Evolutionary conservation across 2,329 filamentous ascomycete genomes (phyloP).

Genomic region (Xylariales sp.): DNA sequence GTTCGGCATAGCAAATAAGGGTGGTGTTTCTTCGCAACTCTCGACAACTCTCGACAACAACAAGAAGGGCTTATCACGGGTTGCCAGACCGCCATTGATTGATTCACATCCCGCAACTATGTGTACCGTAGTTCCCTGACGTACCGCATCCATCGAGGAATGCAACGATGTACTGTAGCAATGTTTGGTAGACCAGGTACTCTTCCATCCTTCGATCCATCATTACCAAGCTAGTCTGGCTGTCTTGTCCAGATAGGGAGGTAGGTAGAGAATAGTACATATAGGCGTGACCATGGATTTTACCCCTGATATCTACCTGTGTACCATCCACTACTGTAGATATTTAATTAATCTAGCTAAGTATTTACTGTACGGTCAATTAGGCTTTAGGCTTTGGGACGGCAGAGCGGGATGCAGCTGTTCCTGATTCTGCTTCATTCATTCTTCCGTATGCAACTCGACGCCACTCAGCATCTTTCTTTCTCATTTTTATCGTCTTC

Average conservation of each 20-base stretch:
- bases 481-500: neutral
- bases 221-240: constrained; percentile 3
- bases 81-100: neutral
- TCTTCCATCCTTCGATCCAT: neutral
- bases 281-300: constrained; percentile 21
- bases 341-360: neutral
- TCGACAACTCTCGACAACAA: too few relatives aligned
- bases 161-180: constrained; percentile 1
- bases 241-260: constrained; percentile 8
- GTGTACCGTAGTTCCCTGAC: neutral
- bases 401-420: constrained; percentile 25
- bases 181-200: neutral
- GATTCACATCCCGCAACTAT: constrained; percentile 5
- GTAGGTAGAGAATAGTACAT: constrained; percentile 3
- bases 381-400: constrained; percentile 18
- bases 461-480: constrained; percentile 6
- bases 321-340: neutral
- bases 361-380: constrained; percentile 1
- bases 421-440: constrained; percentile 25
- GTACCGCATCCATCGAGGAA: constrained; percentile 1
- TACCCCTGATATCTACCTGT: constrained; percentile 26
- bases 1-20: too few relatives aligned
- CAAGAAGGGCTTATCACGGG: neutral
- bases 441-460: constrained; percentile 21
- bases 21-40: neutral